Percentiles rank a stretch among this genome's conserved stretches.
These are phyloP conservation scores for Rhodotorula toruloides DNA, from an alignment of 768 basidiomycete species.

Conservation along the genomic window DNA sequence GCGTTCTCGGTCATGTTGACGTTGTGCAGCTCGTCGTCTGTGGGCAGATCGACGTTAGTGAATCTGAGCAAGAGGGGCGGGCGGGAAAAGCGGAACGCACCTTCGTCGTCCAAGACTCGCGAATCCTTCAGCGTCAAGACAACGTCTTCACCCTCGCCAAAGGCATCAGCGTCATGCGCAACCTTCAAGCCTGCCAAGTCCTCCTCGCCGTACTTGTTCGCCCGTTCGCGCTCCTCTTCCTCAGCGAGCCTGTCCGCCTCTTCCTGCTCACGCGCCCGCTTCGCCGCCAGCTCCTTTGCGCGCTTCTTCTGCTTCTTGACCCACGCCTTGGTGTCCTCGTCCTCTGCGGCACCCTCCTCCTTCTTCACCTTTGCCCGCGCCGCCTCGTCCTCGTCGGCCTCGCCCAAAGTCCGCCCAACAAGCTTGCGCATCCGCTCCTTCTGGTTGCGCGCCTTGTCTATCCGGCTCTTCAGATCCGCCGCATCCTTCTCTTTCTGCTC, in stretches of 20 bases:
- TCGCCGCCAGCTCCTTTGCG: slow-evolving; percentile 71
- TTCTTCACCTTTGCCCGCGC: slow-evolving; percentile 7
- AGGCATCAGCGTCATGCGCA: slow-evolving; percentile 82
- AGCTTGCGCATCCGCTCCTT: slow-evolving; percentile 86
- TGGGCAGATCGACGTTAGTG: not conserved
- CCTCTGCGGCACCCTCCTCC: slow-evolving; percentile 20
- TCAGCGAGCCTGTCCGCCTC: slow-evolving; percentile 75
- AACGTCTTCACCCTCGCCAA: slow-evolving; percentile 88
- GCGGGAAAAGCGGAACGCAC: slow-evolving; percentile 48
- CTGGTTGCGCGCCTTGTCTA: slow-evolving; percentile 91
- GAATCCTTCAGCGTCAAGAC: slow-evolving; percentile 96
- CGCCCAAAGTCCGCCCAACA: slow-evolving; percentile 86
- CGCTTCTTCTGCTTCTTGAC: slow-evolving; percentile 83
- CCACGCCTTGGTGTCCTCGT: slow-evolving; percentile 79
- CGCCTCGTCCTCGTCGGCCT: slow-evolving; percentile 58
- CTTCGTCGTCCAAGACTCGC: slow-evolving; percentile 90
- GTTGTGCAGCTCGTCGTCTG: slow-evolving; percentile 97
- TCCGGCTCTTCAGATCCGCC: slow-evolving; percentile 66
- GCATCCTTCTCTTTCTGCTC: slow-evolving; percentile 67
- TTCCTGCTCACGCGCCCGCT: slow-evolving; percentile 52
- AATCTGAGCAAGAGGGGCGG: slow-evolving; percentile 12
- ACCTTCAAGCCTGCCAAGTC: slow-evolving; percentile 93
- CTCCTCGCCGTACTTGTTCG: slow-evolving; percentile 40
- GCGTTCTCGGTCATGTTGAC: slow-evolving; percentile 89
- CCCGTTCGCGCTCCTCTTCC: slow-evolving; percentile 47